These are phyloP conservation scores for Pichia heedii DNA, from an alignment of 805 yeast species.

Conservation along the genomic window DNA sequence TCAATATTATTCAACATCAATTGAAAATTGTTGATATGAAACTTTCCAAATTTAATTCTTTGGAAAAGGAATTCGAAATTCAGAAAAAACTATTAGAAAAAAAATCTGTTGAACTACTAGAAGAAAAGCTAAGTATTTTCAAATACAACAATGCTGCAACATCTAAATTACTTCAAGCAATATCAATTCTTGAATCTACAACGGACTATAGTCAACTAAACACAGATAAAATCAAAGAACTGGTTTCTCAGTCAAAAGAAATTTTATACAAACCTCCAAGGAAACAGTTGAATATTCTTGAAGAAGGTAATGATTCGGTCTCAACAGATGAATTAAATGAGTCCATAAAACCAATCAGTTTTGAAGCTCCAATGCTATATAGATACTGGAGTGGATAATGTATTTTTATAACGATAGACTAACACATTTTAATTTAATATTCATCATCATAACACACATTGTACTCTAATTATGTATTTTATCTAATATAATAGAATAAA, in stretches of 20 bases:
- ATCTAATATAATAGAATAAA: too few relatives aligned
- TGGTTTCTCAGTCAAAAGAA: slow-evolving; percentile 24
- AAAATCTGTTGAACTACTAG: slow-evolving; percentile 57
- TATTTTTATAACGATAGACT: not conserved
- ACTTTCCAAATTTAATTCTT: slow-evolving; percentile 44
- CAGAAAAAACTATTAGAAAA: slow-evolving; percentile 52
- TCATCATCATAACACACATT: too few relatives aligned
- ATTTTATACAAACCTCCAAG: slow-evolving; percentile 25
- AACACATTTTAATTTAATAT: not conserved
- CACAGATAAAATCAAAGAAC: slow-evolving; percentile 13
- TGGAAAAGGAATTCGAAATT: slow-evolving; percentile 57
- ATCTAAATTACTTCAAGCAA: slow-evolving; percentile 35
- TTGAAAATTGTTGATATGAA: slow-evolving; percentile 58
- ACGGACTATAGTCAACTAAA: slow-evolving; percentile 6
- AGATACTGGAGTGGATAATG: slow-evolving; percentile 55
- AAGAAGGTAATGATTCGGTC: slow-evolving; percentile 26
- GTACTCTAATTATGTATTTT: too few relatives aligned
- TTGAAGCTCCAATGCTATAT: slow-evolving; percentile 52
- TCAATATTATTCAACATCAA: slow-evolving; percentile 52
- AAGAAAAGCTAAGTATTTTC: slow-evolving; percentile 59
- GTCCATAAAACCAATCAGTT: slow-evolving; percentile 45
- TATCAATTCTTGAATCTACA: slow-evolving; percentile 19
- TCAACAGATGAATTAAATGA: slow-evolving; percentile 7
- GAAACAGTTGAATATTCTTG: slow-evolving; percentile 25
- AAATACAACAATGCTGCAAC: slow-evolving; percentile 46